These are phyloP conservation scores for Cercospora berteroae DNA, from an alignment of 2,329 filamentous ascomycete species.

Conservation along the genomic window DNA sequence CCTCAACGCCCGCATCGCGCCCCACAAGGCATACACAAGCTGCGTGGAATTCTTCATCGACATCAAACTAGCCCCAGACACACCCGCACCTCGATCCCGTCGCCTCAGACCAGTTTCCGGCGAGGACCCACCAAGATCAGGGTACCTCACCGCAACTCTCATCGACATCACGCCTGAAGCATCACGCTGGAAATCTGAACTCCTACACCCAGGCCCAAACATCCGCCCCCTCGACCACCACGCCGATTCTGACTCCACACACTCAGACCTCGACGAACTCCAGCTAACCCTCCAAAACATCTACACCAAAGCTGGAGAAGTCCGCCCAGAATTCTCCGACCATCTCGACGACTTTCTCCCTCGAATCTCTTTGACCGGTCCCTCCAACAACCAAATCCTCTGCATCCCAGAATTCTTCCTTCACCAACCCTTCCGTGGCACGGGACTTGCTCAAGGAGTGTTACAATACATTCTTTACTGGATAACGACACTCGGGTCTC, in stretches of 20 bases:
- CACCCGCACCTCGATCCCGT: too few relatives aligned
- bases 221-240: background rate
- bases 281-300: conserved; percentile 2
- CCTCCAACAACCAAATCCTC: background rate
- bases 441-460: background rate
- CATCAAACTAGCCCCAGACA: too few relatives aligned
- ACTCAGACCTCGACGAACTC: background rate
- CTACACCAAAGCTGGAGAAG: background rate
- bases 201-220: background rate
- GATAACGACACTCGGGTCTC: background rate
- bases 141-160: background rate
- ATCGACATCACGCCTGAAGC: background rate
- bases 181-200: background rate
- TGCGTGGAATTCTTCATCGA: background rate
- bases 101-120: background rate
- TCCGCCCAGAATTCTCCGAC: background rate
- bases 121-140: background rate
- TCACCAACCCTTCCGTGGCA: background rate
- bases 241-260: background rate
- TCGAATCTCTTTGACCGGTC: background rate
- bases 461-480: background rate
- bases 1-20: background rate
- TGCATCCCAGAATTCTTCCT: background rate
- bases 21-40: background rate
- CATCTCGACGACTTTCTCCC: background rate